Base-by-base conservation (phyloP, 2,329 filamentous ascomycete species). In the Epichloe scottii region DNA sequence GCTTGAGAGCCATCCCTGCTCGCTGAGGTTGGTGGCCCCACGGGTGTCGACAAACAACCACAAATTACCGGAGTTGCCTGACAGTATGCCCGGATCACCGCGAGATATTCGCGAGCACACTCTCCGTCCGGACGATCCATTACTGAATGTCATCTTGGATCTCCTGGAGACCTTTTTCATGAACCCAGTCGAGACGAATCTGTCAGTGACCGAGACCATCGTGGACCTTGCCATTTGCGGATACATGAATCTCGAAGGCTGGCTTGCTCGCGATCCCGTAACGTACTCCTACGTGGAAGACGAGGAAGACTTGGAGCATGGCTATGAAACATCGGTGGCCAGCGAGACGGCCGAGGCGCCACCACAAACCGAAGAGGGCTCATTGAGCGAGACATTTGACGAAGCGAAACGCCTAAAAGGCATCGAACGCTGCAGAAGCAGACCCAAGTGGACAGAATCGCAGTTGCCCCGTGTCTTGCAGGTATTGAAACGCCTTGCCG, bases 151-250 rank as follows among this genome's bases (percentile, higher is more conserved):
- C 8, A 71, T 87, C 2, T 69, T 86, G 10, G 82, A 85, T 42
- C 75, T 91, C 7, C 68, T 98, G 11, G 77, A 84, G 43, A 83
- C 77, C 0, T 98, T 97, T 61, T 89, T 96, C 59, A 77, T 87
- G 5, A 98, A 98, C 59, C 84, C 89, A 3, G 82, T 97, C 3
- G 89, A 96, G 59, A 90, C 87, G 3, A 98, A 98, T 58, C 71
- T 98, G 3, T 86, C 85, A 0, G 74, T 96, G 2, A 97, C 91
- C 0, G 87, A 94, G 60, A 79, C 86, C 1, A 74, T 97, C 42
- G 78, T 94, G 30, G 85, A 88, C 57, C 73, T 98, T 40, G 87
- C 87, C 11, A 82, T 87, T 1, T 97, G 93, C 59, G 86, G 89
- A 5, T 86, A 87, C 55, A 84, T 95, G 62, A 81, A 83, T 19